Evolutionary conservation across 2,329 filamentous ascomycete genomes (phyloP).

Genomic region (Fusarium sp.): DNA sequence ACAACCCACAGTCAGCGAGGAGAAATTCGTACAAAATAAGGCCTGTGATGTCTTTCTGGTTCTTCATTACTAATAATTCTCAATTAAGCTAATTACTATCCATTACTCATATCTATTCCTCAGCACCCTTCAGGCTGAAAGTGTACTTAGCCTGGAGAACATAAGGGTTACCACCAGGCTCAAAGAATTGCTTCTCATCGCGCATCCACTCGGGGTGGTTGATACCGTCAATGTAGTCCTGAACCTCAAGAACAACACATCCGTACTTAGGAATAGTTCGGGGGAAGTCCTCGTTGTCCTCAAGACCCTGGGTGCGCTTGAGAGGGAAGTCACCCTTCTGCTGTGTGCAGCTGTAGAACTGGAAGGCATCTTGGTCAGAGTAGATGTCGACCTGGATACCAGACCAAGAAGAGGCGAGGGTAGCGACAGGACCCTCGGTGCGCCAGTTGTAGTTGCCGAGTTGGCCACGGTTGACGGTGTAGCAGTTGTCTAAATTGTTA

Average conservation of each 20-base stretch:
- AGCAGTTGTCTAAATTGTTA: slow-evolving; percentile 69
- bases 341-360: slow-evolving; percentile 85
- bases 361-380: slow-evolving; percentile 86
- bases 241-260: slow-evolving; percentile 89
- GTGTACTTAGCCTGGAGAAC: slow-evolving; percentile 70
- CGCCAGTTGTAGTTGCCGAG: slow-evolving; percentile 72
- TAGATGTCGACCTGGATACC: slow-evolving; percentile 86
- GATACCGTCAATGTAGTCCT: slow-evolving; percentile 94
- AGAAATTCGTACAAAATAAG: background rate
- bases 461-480: slow-evolving; percentile 71
- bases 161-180: slow-evolving; percentile 69
- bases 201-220: slow-evolving; percentile 91
- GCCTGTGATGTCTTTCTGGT: background rate
- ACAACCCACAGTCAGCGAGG: too few species aligned
- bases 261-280: slow-evolving; percentile 79
- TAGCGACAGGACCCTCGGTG: slow-evolving; percentile 68
- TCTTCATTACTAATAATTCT: background rate
- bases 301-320: slow-evolving; percentile 76
- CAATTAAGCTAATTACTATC: background rate
- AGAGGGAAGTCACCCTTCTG: slow-evolving; percentile 77
- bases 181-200: slow-evolving; percentile 67
- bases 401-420: slow-evolving; percentile 77
- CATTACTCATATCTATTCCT: background rate
- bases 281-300: slow-evolving; percentile 64
- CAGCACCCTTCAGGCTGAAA: slow-evolving; percentile 63